Percentiles rank a stretch among this genome's conserved stretches.
phyloP scores from a whole-genome alignment of 2,329 filamentous ascomycete species.

The Alternaria metachromatica region DNA sequence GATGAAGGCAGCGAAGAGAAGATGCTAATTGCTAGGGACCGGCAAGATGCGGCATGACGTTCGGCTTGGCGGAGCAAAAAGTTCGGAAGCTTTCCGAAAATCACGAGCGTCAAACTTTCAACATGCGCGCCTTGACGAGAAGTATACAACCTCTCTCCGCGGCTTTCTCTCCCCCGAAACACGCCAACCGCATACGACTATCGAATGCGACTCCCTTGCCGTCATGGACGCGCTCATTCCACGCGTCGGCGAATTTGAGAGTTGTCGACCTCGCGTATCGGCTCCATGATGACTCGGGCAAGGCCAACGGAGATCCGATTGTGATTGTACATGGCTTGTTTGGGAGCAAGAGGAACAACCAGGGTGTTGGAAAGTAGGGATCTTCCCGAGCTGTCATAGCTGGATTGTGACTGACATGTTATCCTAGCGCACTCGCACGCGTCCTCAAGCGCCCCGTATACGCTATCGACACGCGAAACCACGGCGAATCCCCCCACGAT shows the following conservation, averaged over 20 bases:
- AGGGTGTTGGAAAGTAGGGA: constrained; percentile 85
- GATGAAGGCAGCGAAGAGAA: neutral
- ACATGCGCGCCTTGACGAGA: constrained; percentile 24
- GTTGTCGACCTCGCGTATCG: constrained; percentile 44
- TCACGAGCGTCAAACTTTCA: constrained; percentile 7
- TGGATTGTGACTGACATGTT: neutral
- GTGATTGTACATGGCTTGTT: constrained; percentile 93
- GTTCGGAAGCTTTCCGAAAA: constrained; percentile 15
- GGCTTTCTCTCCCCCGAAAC: constrained; percentile 19
- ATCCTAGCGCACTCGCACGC: constrained; percentile 73
- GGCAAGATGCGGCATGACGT: constrained; percentile 17
- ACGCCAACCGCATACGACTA: constrained; percentile 11
- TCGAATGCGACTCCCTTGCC: constrained; percentile 1
- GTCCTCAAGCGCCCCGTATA: constrained; percentile 83
- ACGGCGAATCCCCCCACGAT: constrained; percentile 86
- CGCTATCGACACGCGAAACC: constrained; percentile 87
- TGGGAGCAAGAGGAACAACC: constrained; percentile 93
- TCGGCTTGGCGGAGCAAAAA: constrained; percentile 20
- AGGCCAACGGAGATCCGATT: constrained; percentile 66
- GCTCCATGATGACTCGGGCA: constrained; percentile 44
- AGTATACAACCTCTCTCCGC: constrained; percentile 19
- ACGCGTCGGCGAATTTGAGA: constrained; percentile 30
- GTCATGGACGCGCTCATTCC: constrained; percentile 37
- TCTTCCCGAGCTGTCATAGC: rapidly evolving
- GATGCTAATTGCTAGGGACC: neutral